A percentile compares a stretch with the other conserved stretches of the same genome.
These are phyloP conservation scores for Euphorbia pulcherrima DNA, from an alignment of 345 rosid species.

Conservation along the genomic window DNA sequence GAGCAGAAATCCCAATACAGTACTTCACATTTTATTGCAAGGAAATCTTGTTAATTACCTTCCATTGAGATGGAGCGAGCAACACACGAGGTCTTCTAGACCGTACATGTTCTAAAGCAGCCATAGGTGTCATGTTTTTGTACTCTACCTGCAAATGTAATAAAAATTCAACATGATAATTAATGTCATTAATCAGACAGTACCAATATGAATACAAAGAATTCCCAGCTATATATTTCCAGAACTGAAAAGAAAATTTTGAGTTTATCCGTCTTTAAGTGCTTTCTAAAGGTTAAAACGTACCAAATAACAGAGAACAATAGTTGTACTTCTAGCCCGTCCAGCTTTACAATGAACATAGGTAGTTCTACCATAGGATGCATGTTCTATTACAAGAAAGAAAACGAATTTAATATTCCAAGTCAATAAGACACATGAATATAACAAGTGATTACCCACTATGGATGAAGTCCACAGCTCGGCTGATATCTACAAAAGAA, in stretches of 20 bases:
- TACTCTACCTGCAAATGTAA: constrained; percentile 21
- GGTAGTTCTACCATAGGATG: constrained; percentile 58
- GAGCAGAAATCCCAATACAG: not conserved
- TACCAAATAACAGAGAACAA: constrained; percentile 89
- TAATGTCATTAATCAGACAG: not conserved
- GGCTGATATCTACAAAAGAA: constrained; percentile 50
- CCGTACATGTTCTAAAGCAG: constrained; percentile 53
- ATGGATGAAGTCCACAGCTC: constrained; percentile 71
- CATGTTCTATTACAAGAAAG: constrained; percentile 41
- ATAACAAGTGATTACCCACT: constrained; percentile 37
- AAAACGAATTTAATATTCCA: not conserved
- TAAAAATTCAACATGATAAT: not conserved
- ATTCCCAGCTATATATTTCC: not conserved
- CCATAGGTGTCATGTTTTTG: constrained; percentile 51
- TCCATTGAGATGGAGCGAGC: constrained; percentile 62
- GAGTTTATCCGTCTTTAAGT: not conserved
- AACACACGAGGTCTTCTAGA: constrained; percentile 64
- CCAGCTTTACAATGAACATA: constrained; percentile 98
- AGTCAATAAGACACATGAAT: not conserved
- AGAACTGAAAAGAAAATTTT: not conserved
- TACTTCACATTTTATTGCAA: not conserved
- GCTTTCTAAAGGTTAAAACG: not conserved
- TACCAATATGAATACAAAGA: not conserved
- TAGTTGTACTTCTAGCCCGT: constrained; percentile 84
- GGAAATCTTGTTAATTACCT: constrained; percentile 30